These are phyloP conservation scores for Herpetospermum pedunculosum DNA, from an alignment of 306 rosid genomes.

Conservation along the genomic window DNA sequence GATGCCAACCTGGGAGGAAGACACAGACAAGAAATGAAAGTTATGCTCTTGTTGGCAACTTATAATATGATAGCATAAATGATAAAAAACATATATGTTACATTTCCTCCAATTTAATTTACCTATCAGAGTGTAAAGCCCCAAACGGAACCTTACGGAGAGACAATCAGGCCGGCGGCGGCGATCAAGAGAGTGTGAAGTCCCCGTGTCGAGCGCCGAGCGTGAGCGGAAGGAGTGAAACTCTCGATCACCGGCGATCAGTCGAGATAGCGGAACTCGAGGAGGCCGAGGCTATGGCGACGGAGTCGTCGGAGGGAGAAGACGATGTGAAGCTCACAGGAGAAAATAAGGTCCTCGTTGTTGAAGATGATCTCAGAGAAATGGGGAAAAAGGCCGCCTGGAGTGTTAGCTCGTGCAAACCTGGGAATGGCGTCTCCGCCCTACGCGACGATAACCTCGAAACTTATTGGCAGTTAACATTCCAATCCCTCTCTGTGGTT, in stretches of 20 bases:
- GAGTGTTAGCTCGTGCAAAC: constrained; percentile 95
- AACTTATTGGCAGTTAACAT: constrained; percentile 68
- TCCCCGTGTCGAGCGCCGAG: not conserved
- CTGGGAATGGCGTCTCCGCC: constrained; percentile 80
- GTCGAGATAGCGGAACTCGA: constrained; percentile 5
- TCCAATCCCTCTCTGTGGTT: not conserved
- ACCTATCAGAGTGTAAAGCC: not conserved
- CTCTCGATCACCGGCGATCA: not conserved
- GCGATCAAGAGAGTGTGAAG: not conserved
- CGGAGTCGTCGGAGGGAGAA: constrained; percentile 87
- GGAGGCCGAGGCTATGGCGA: constrained; percentile 40
- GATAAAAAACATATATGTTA: too few relatives aligned
- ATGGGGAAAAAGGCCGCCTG: constrained; percentile 89
- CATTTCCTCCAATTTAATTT: too few relatives aligned
- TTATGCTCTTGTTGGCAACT: too few relatives aligned
- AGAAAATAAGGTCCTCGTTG: constrained; percentile 31
- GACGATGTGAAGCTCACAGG: constrained; percentile 62
- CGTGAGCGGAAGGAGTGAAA: not conserved
- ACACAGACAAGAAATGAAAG: too few relatives aligned
- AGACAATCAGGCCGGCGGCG: not conserved
- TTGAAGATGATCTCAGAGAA: constrained; percentile 73
- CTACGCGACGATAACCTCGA: constrained; percentile 76
- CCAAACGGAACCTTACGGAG: not conserved
- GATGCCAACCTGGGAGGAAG: too few relatives aligned
- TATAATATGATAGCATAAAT: too few relatives aligned